These are phyloP conservation scores for Saprolegnia diclina DNA, from an alignment of 352 stramenopile genomes.

Conservation along the genomic window DNA sequence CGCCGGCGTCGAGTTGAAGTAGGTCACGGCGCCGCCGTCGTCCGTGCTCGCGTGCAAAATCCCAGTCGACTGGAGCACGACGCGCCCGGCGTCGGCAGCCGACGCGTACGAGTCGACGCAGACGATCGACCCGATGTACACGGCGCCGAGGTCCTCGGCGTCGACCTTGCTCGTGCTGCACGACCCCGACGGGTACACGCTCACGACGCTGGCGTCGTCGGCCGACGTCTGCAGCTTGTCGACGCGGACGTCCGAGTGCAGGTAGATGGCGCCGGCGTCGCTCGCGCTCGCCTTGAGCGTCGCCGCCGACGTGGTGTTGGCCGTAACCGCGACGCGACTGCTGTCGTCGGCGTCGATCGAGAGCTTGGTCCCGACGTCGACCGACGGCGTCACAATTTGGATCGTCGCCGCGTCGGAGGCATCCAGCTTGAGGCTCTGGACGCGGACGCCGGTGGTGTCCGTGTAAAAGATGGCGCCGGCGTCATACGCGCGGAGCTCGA, in stretches of 20 bases:
- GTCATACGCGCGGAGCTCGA: neutral
- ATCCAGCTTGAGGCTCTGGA: neutral
- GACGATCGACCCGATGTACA: slow-evolving; percentile 9
- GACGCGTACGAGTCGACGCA: slow-evolving; percentile 10
- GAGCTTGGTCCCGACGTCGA: neutral
- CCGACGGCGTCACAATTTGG: neutral
- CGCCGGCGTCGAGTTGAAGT: slow-evolving; percentile 23
- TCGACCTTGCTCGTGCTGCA: slow-evolving; percentile 12
- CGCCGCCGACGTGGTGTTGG: neutral
- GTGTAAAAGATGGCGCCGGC: neutral
- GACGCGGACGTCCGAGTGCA: neutral
- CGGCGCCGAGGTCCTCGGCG: neutral
- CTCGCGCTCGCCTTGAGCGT: slow-evolving; percentile 3
- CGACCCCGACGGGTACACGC: neutral
- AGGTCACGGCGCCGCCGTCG: neutral
- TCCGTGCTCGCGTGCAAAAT: neutral
- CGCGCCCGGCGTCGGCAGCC: neutral
- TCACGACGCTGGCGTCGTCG: neutral
- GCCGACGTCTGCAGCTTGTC: neutral
- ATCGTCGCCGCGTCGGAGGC: neutral
- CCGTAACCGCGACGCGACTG: neutral
- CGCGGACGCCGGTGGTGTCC: neutral
- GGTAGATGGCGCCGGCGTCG: slow-evolving; percentile 8
- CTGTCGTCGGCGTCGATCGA: neutral
- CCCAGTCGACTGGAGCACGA: slow-evolving; percentile 1